Evolutionary conservation across 352 stramenopile genomes (phyloP).

Genomic region (Globisporangium heterothallicum): DNA sequence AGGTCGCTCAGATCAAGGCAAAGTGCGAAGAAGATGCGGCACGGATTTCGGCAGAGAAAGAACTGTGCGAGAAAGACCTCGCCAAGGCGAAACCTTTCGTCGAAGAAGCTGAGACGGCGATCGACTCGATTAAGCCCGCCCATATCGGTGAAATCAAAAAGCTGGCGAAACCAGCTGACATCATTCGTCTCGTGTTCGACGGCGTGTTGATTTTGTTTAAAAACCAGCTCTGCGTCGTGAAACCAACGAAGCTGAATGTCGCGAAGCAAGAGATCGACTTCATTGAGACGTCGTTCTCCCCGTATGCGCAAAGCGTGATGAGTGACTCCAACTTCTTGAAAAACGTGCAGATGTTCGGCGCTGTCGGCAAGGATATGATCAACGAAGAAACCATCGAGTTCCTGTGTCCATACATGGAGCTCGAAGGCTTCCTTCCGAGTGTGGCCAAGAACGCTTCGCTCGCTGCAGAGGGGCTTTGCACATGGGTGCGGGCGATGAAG

Average conservation of each 20-base stretch:
- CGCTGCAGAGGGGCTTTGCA: constrained; percentile 95
- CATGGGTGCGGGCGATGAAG: constrained; percentile 97
- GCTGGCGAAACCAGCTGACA: constrained; percentile 96
- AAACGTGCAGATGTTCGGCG: constrained; percentile 94
- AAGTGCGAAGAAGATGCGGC: constrained; percentile 95
- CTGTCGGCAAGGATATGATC: constrained; percentile 96
- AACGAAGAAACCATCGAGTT: constrained; percentile 99
- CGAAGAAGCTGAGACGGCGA: constrained; percentile 96
- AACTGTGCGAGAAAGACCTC: constrained; percentile 93
- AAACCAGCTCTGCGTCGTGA: constrained; percentile 87
- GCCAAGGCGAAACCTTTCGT: constrained; percentile 98
- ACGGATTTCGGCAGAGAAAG: constrained; percentile 94
- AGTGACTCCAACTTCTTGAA: constrained; percentile 96
- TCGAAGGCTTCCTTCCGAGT: constrained; percentile 92
- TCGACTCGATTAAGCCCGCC: constrained; percentile 96
- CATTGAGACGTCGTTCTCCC: constrained; percentile 96
- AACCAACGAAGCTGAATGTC: constrained; percentile 93
- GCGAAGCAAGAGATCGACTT: constrained; percentile 97
- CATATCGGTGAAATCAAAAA: constrained; percentile 99
- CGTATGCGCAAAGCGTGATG: constrained; percentile 94
- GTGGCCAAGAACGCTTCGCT: constrained; percentile 97
- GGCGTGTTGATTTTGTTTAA: constrained; percentile 97
- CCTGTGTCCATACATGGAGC: constrained; percentile 95
- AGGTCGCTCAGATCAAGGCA: constrained; percentile 95
- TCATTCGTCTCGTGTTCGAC: constrained; percentile 98